Conservation (phyloP, 192 early-diverging fungal species). For the Backusella westeae region DNA sequence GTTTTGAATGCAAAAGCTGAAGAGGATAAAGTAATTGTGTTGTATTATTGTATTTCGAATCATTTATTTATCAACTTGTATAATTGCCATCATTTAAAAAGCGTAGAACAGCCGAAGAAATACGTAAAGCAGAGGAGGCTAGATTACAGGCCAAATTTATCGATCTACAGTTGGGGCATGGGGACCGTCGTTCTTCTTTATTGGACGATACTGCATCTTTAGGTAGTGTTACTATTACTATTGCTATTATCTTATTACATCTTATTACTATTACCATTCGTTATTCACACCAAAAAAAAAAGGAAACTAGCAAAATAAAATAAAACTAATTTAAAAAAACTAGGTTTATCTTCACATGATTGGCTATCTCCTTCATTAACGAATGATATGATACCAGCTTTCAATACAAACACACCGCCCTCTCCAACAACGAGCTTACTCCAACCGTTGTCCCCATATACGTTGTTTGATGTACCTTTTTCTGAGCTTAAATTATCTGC, state of each 20-base stretch:
- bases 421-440: slow-evolving; percentile 6
- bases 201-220: slow-evolving; percentile 6
- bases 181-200: slow-evolving; percentile 5
- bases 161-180: slow-evolving; percentile 19
- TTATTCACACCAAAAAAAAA: neutral
- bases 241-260: neutral
- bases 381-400: neutral
- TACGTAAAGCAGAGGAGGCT: slow-evolving; percentile 30
- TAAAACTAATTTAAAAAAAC: slow-evolving; percentile 3
- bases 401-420: slow-evolving; percentile 9
- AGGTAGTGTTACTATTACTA: neutral
- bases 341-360: slow-evolving; percentile 11
- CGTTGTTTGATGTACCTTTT: slow-evolving; percentile 26
- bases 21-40: slow-evolving; percentile 29
- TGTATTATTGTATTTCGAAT: neutral
- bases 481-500: slow-evolving; percentile 21
- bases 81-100: neutral
- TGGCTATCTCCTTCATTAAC: slow-evolving; percentile 4
- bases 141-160: slow-evolving; percentile 26
- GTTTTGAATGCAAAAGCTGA: slow-evolving; percentile 28
- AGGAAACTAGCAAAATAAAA: neutral
- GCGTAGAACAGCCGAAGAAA: slow-evolving; percentile 34
- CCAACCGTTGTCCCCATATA: slow-evolving; percentile 21
- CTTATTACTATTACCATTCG: neutral
- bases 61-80: neutral